Percentiles rank a stretch among this genome's conserved stretches.
phyloP scores from a whole-genome alignment of 345 rosid genomes.

The Dipteronia sinensis region DNA sequence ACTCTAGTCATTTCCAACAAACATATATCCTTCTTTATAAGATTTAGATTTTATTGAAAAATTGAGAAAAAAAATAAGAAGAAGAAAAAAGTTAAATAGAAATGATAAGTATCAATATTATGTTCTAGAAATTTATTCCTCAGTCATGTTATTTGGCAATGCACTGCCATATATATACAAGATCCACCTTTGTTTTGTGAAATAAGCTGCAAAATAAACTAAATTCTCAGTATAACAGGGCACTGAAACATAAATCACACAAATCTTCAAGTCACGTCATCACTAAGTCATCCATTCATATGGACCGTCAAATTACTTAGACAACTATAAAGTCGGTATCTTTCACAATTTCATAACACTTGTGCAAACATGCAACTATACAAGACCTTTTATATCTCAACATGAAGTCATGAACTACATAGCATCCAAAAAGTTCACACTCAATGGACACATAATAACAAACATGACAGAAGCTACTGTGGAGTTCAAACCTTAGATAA shows the following conservation, averaged over 20 bases:
- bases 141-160: background rate
- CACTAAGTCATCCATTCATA: background rate
- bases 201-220: background rate
- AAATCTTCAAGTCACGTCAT: background rate
- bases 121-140: background rate
- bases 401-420: background rate
- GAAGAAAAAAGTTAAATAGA: background rate
- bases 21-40: background rate
- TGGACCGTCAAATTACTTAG: background rate
- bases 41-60: background rate
- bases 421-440: background rate
- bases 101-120: background rate
- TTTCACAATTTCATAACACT: background rate
- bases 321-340: background rate
- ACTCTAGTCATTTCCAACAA: background rate
- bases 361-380: background rate
- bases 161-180: background rate
- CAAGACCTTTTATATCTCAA: background rate
- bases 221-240: background rate
- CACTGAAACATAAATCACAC: background rate
- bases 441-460: too few species aligned
- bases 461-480: too few species aligned
- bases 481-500: slow-evolving; percentile 65
- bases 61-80: background rate
- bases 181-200: background rate